Evolutionary conservation across 352 stramenopile species (phyloP).

Genomic region (Elongisporangium senticosum): DNA sequence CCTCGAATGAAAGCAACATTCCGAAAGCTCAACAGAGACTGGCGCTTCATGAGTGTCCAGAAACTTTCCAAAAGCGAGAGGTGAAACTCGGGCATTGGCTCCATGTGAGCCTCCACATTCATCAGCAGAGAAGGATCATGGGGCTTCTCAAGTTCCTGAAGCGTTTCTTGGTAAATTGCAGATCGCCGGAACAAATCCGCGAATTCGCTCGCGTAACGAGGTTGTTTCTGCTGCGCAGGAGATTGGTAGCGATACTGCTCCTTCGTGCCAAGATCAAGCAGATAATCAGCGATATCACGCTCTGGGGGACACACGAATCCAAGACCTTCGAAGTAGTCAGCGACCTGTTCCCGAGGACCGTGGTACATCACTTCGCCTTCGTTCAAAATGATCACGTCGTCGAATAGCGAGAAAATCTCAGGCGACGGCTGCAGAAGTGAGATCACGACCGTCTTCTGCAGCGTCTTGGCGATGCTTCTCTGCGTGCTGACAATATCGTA

Average conservation of each 20-base stretch:
- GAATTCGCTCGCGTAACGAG: constrained; percentile 19
- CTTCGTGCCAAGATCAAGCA: constrained; percentile 57
- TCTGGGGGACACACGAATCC: constrained; percentile 45
- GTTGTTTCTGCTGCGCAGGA: background rate
- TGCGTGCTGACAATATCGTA: constrained; percentile 87
- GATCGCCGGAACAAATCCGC: constrained; percentile 15
- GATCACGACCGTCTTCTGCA: constrained; percentile 51
- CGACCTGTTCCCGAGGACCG: constrained; percentile 50
- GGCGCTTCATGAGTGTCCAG: constrained; percentile 20
- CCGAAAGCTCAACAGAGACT: constrained; percentile 40
- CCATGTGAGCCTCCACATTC: constrained; percentile 17
- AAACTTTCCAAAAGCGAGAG: constrained; percentile 21
- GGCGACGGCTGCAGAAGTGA: constrained; percentile 48
- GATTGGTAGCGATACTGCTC: constrained; percentile 33
- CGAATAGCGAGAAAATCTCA: constrained; percentile 50
- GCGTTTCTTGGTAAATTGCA: constrained; percentile 10
- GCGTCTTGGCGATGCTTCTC: constrained; percentile 26
- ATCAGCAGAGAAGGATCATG: constrained; percentile 10
- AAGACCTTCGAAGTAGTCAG: constrained; percentile 76
- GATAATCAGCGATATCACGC: constrained; percentile 87
- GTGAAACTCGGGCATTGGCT: constrained; percentile 20
- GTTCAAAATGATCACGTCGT: constrained; percentile 52
- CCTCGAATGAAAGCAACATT: no score
- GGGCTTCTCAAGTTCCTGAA: constrained; percentile 11
- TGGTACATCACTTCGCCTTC: constrained; percentile 63